Base-by-base conservation (phyloP, 2,329 filamentous ascomycete species). In the Tolypocladium album region DNA sequence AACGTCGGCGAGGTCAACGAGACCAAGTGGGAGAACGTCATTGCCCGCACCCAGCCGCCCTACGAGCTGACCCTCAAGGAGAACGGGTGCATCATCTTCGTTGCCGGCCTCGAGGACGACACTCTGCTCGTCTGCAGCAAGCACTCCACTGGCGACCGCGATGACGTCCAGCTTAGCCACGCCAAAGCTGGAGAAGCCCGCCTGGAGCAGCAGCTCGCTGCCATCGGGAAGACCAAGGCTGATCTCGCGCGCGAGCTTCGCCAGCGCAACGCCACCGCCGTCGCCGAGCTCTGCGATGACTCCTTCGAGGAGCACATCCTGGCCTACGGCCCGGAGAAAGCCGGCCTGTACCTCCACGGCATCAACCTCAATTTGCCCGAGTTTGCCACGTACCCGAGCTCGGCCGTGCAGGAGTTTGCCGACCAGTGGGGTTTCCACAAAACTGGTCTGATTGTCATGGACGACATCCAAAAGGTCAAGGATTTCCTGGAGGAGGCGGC, bases 41-140 rank as follows among this genome's bases (percentile, higher is more conserved):
- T 88, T 69, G 74, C 75, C 36, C 82, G 88, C 60, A 97, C 94
- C 0, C 78, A 84, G 64, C 92, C 91, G 0, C 94, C 94, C 0
- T 99, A 97, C 68, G 94, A 99, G 75, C 78, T 99, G 60, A 97
- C 92, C 61, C 85, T 97, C 58, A 99, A 99, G 76, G 94, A 99
- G 75, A 99, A 99, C 69, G 94, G 94, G n/a, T 99, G 94, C 74
- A 99, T 99, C 74, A 97, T 99, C 66, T 99, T 99, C 77, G 86
- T 99, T 53, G 88, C 92, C 20, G 94, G 92, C 17, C 79, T 99
- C 27, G 90, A 95, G 68, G 92, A 97, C 68, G 92, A 85, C 42
- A 91, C 90, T 1, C 79, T 99, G 12, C 79, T 99, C 9, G 92
- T 99, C n/a, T 97, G 93, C 82, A 97, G 93, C 80, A 99, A 99